phyloP scores from a whole-genome alignment of 164 flowering plant genomes.

The Amborella trichopoda region DNA sequence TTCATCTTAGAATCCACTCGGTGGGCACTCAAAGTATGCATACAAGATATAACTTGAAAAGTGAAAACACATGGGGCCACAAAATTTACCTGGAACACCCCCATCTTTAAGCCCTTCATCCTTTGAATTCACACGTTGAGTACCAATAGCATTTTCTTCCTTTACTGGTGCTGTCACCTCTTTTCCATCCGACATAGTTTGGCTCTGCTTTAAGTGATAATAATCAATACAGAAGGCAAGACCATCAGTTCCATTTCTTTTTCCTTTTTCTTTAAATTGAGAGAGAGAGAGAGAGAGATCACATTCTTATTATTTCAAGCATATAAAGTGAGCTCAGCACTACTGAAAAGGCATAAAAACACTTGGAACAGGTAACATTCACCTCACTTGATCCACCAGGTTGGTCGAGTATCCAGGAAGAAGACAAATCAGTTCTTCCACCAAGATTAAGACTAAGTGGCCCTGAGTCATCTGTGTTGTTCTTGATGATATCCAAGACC shows the following conservation, averaged over 20 bases:
- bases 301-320: not conserved
- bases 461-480: slow-evolving; percentile 54
- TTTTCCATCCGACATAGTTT: slow-evolving; percentile 16
- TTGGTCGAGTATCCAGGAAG: slow-evolving; percentile 70
- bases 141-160: slow-evolving; percentile 11
- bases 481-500: slow-evolving; percentile 59
- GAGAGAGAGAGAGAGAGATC: not conserved
- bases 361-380: slow-evolving; percentile 20
- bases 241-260: not conserved
- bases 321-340: not conserved
- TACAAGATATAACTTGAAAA: not conserved
- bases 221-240: too few species aligned
- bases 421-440: slow-evolving; percentile 43
- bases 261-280: not conserved
- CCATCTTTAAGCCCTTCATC: slow-evolving; percentile 5
- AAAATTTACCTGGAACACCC: slow-evolving; percentile 2
- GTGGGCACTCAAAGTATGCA: not conserved
- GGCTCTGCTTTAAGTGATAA: slow-evolving; percentile 25
- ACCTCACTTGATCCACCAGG: slow-evolving; percentile 19
- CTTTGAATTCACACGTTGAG: slow-evolving; percentile 9
- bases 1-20: not conserved
- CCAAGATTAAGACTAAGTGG: slow-evolving; percentile 72
- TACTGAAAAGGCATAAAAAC: not conserved
- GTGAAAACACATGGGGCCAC: not conserved
- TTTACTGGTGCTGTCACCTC: slow-evolving; percentile 19